phyloP scores from a whole-genome alignment of 2,329 filamentous ascomycete genomes.

The Sporothrix humicola region DNA sequence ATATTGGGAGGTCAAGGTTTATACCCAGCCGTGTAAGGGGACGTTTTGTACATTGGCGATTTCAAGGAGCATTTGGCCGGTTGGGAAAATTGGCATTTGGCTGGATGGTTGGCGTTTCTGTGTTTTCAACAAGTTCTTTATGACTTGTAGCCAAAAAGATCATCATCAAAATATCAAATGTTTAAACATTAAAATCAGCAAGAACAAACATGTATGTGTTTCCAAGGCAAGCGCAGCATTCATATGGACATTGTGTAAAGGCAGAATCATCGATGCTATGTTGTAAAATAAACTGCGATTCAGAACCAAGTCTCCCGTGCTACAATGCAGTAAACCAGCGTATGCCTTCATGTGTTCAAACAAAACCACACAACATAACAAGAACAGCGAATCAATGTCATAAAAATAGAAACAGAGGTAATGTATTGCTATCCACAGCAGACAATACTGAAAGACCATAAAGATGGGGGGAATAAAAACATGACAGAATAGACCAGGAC shows the following conservation, averaged over 20 bases:
- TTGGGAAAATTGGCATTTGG: neutral
- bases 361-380: neutral
- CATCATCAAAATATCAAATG: no score
- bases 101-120: neutral
- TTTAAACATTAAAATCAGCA: no score
- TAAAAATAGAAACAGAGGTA: neutral
- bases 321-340: neutral
- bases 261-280: no score
- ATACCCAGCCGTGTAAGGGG: slow-evolving; percentile 10
- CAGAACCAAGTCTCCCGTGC: neutral
- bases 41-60: neutral
- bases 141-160: no score
- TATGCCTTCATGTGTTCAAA: neutral
- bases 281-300: neutral
- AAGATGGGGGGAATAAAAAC: slow-evolving; percentile 13
- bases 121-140: no score
- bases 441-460: neutral
- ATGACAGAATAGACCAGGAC: neutral
- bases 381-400: neutral
- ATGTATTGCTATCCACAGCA: neutral
- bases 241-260: no score
- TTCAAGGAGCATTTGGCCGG: slow-evolving; percentile 6
- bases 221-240: no score
- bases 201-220: no score
- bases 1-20: neutral